Percentiles rank a stretch among this genome's conserved stretches.
These are phyloP conservation scores for Oligophagozyma castellii DNA, from an alignment of 1,139 yeast genomes.

Conservation along the genomic window DNA sequence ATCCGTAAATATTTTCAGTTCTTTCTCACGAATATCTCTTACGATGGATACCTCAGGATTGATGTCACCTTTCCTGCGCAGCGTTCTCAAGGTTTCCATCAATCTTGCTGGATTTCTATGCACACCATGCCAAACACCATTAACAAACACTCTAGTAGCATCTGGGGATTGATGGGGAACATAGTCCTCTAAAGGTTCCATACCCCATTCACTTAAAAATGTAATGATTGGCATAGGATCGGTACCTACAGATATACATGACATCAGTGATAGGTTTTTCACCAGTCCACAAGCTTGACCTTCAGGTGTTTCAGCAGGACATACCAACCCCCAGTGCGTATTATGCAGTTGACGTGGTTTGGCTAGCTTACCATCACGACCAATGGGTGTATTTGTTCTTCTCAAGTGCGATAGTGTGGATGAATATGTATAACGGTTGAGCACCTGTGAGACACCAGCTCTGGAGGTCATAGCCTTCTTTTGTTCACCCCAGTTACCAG, in stretches of 20 bases:
- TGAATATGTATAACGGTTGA: slow-evolving; percentile 93
- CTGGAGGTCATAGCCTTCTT: slow-evolving; percentile 98
- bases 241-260: slow-evolving; percentile 95
- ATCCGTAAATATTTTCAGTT: slow-evolving; percentile 90
- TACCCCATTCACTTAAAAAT: slow-evolving; percentile 97
- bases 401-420: slow-evolving; percentile 95
- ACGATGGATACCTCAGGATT: slow-evolving; percentile 93
- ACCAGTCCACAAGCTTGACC: slow-evolving; percentile 99
- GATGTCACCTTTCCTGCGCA: slow-evolving; percentile 92
- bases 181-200: slow-evolving; percentile 94
- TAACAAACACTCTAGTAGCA: slow-evolving; percentile 88
- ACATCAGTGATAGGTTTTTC: slow-evolving; percentile 87
- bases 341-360: slow-evolving; percentile 98
- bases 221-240: slow-evolving; percentile 92
- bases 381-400: slow-evolving; percentile 97
- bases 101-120: slow-evolving; percentile 90
- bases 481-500: slow-evolving; percentile 99
- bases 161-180: slow-evolving; percentile 87
- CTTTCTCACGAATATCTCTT: slow-evolving; percentile 93
- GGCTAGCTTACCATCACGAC: slow-evolving; percentile 96
- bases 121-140: slow-evolving; percentile 99
- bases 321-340: slow-evolving; percentile 98
- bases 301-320: slow-evolving; percentile 99
- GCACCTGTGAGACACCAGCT: slow-evolving; percentile 98
- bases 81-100: slow-evolving; percentile 78